Percentiles rank a stretch among this genome's conserved stretches.
These are phyloP conservation scores for Elongisporangium undulatum DNA, from an alignment of 352 stramenopile genomes.

Conservation along the genomic window DNA sequence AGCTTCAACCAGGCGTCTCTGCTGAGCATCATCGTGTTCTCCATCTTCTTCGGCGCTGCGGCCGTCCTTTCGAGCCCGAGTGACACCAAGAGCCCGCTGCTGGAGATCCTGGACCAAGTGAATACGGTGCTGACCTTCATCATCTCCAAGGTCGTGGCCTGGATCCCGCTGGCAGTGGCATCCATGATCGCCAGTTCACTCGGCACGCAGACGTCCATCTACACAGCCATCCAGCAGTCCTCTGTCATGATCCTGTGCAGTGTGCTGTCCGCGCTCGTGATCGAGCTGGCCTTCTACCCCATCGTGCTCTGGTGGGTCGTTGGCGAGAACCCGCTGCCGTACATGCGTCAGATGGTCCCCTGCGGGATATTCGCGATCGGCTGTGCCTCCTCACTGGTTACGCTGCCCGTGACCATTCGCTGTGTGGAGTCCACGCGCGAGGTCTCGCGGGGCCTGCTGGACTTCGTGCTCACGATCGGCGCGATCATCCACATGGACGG, in stretches of 20 bases:
- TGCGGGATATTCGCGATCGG: slow-evolving; percentile 64
- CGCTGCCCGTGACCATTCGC: slow-evolving; percentile 57
- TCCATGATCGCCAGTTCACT: slow-evolving; percentile 73
- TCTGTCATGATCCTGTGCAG: slow-evolving; percentile 53
- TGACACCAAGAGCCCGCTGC: slow-evolving; percentile 40
- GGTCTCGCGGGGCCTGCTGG: slow-evolving; percentile 44
- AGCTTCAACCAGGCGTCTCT: slow-evolving; percentile 12
- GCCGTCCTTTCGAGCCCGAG: slow-evolving; percentile 20
- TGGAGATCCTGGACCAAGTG: slow-evolving; percentile 64
- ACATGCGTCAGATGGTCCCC: slow-evolving; percentile 61
- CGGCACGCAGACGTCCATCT: slow-evolving; percentile 35
- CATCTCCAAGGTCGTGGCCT: slow-evolving; percentile 62
- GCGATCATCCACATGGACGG: slow-evolving; percentile 76
- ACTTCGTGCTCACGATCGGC: slow-evolving; percentile 74
- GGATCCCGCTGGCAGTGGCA: slow-evolving; percentile 56
- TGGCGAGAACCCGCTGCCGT: slow-evolving; percentile 44
- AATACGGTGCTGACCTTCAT: slow-evolving; percentile 71
- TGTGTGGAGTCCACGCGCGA: slow-evolving; percentile 59
- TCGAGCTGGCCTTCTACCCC: slow-evolving; percentile 58
- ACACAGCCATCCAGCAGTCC: slow-evolving; percentile 40
- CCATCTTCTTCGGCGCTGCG: slow-evolving; percentile 11
- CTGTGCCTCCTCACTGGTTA: slow-evolving; percentile 61
- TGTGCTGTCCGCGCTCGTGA: slow-evolving; percentile 32
- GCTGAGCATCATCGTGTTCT: slow-evolving; percentile 14
- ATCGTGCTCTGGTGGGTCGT: slow-evolving; percentile 42